Evolutionary conservation across 495 filamentous ascomycete species (phyloP), one percentile per base, ranked within the genome.

Genomic region (Schizothecium vesticola): DNA sequence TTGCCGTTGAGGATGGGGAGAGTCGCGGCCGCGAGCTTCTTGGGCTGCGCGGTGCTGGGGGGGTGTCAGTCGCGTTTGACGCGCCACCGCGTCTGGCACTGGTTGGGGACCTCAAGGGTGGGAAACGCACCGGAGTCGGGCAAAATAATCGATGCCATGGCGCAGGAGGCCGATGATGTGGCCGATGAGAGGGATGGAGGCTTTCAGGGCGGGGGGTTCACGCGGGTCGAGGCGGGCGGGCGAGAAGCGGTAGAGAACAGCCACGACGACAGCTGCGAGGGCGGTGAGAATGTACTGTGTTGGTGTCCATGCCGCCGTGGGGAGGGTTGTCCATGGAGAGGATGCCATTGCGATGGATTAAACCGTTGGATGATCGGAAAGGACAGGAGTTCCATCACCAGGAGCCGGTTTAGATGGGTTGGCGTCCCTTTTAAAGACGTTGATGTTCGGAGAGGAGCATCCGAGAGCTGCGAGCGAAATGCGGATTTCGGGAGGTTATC

Each of bases 1-100:
- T 67, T 67, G 21, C 36, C 36, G 31, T 67, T 28, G 65, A 55
- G 28, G 19, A 67, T 26, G 26, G 65, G 65, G 29, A 67, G 65
- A 12, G 65, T 69, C 19, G 43, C 67, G 9, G 51, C 62, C 2
- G 24, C 1, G n/a, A 22, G 33, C 0, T 51, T 51, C 1, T 12
- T 7, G 5, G 62, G 13, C 3, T 64, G 62, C 5, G 62, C 23
- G 25, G 24, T 29, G 22, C 62, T 64, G 22, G 33, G 22, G 33
- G 10, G 21, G 29, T 26, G 19, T 21, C 13, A 29, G 25, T 12
- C 22, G 7, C 0, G 28, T 43, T 21, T 13, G 59, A 33, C 43
- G n/a, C 43, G n/a, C 10, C 26, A 6, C 6, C 26, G 26, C 26
- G 26, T 55, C n/a, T 13, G 3, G 2, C 43, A 2, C 43, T 13